Conservation (phyloP, 2,329 filamentous ascomycete species). For the Lanzia echinophila region DNA sequence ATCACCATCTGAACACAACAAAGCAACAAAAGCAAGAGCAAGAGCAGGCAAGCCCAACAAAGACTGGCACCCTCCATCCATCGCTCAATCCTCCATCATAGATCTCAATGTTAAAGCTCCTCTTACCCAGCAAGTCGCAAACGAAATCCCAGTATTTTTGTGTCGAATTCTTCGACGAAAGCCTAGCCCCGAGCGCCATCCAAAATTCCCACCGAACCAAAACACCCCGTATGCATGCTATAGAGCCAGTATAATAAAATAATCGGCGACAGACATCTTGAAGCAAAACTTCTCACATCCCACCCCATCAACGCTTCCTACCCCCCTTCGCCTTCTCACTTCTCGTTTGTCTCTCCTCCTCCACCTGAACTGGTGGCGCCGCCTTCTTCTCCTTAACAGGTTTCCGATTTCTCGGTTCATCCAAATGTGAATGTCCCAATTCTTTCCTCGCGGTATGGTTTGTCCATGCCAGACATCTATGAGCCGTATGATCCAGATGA, state of each 20-base stretch:
- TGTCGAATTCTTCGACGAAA: background rate
- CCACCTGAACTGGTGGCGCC: constrained; percentile 14
- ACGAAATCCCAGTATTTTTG: background rate
- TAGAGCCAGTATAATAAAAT: background rate
- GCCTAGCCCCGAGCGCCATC: background rate
- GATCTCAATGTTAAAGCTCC: too few relatives aligned
- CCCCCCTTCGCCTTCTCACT: constrained; percentile 26
- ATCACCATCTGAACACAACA: too few relatives aligned
- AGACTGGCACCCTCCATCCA: background rate
- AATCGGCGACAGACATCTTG: too few relatives aligned
- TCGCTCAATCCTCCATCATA: background rate
- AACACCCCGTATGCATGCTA: background rate
- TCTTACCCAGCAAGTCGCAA: background rate
- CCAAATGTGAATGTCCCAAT: constrained; percentile 53
- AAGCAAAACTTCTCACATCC: background rate
- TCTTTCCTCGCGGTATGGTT: constrained; percentile 55
- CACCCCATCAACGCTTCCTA: constrained; percentile 8
- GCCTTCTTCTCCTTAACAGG: constrained; percentile 22
- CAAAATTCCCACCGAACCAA: background rate
- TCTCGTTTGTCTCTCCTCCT: constrained; percentile 36
- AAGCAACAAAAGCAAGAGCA: too few relatives aligned
- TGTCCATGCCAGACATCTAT: constrained; percentile 58
- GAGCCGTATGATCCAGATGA: constrained; percentile 44
- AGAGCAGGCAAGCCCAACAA: background rate
- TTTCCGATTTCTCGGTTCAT: constrained; percentile 43